Evolutionary conservation across 371 early-diverging fungal genomes (phyloP), one percentile per base, ranked within the genome.

Genomic region (Lichtheimia hyalospora): DNA sequence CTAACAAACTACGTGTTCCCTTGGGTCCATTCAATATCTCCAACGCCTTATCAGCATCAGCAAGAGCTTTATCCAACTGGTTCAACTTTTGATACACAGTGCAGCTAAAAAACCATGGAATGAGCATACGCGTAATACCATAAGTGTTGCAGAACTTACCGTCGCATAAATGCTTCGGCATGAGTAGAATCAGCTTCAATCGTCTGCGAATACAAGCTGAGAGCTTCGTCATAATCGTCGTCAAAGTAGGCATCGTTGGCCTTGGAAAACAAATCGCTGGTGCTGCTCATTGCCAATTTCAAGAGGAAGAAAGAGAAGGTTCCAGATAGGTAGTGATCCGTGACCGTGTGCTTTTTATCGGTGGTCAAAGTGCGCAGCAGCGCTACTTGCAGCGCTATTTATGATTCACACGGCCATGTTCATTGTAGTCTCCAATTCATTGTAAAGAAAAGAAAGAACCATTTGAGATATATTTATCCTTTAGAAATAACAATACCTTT

Each of bases 221-320:
- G 74, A 3, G 96, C 94, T 58, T 85, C 89, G 34, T 84, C 84
- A 67, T 84, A 92, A 58, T 93, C 85, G 51, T 93, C 91, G 52
- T 89, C 84, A 58, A 88, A 71, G 67, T 93, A 94, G 46, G 93
- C 92, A 64, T 88, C 88, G 77, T 93, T 95, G 40, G 95, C 96
- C 54, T 81, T 75, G 5, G 89, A 81, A 65, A 89, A 93, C 49
- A 88, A 80, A 63, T 95, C 90, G 57, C 91, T 88, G 41, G 89
- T 85, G 46, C 5, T 6, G 46, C 18, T 46, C 46, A 46, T 46
- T 46, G 21, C 16, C n/a, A 46, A 16, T 2, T 46, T 46, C n/a
- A 46, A 46, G 10, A 46, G 46, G 21, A 16, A 18, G 20, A 46
- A 20, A 46, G 21, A 46, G 46, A 46, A 46, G 46, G 21, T 46